phyloP scores from a whole-genome alignment of 148 eudicot genomes.

The Chenopodium album region DNA sequence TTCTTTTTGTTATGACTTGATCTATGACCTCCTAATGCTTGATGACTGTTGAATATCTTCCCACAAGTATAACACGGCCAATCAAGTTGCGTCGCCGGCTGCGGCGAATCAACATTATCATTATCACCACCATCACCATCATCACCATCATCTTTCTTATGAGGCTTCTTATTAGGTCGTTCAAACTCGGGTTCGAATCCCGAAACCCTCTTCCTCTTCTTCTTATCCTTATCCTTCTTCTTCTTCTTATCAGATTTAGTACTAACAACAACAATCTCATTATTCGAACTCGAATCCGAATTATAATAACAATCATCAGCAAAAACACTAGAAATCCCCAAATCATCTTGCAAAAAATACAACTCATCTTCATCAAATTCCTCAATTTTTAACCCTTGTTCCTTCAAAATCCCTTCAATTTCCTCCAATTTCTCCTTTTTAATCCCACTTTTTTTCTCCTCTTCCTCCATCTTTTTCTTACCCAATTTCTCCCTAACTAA shows the following conservation, averaged over 20 bases:
- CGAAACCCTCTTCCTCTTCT: neutral
- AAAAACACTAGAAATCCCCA: neutral
- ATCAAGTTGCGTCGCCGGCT: neutral
- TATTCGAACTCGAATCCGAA: too few relatives aligned
- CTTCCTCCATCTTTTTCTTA: neutral
- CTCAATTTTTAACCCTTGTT: neutral
- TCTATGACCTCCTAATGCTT: constrained; percentile 45
- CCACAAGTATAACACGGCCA: constrained; percentile 32
- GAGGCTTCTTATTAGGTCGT: too few relatives aligned
- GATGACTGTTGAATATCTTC: constrained; percentile 30
- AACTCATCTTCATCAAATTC: neutral
- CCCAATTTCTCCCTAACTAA: too few relatives aligned
- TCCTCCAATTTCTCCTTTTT: too few relatives aligned
- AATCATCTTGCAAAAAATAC: neutral
- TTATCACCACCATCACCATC: neutral
- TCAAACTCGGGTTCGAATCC: too few relatives aligned
- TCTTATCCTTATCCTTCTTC: neutral
- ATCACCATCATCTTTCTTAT: neutral
- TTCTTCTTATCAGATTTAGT: too few relatives aligned
- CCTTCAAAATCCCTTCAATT: too few relatives aligned
- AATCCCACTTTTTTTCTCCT: neutral
- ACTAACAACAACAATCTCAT: neutral
- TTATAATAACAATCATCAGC: too few relatives aligned
- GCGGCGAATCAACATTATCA: too few relatives aligned
- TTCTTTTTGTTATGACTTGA: constrained; percentile 35